phyloP scores from a whole-genome alignment of 768 basidiomycete genomes.

The Jaapia argillacea region DNA sequence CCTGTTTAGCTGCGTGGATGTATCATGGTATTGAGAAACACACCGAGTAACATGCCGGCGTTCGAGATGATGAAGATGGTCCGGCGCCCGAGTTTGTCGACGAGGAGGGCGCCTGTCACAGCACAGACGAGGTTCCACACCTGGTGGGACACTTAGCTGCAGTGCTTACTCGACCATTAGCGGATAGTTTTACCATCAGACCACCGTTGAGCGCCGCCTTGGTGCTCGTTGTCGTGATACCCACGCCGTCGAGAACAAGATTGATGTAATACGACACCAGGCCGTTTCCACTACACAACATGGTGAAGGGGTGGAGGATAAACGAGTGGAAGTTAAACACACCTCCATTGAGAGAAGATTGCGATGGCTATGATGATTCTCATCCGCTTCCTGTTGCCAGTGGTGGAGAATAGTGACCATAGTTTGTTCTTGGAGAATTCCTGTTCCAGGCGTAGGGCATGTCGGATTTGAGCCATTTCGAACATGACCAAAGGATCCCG shows the following conservation, averaged over 20 bases:
- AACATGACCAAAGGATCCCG: constrained; percentile 44
- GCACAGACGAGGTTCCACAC: constrained; percentile 58
- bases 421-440: constrained; percentile 38
- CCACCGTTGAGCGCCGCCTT: constrained; percentile 55
- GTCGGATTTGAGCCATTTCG: constrained; percentile 57
- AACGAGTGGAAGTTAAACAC: constrained; percentile 5
- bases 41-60: constrained; percentile 34
- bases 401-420: constrained; percentile 45
- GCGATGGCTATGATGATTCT: constrained; percentile 56
- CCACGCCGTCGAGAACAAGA: constrained; percentile 54
- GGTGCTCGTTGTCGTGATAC: constrained; percentile 40
- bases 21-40: neutral
- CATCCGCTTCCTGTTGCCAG: constrained; percentile 63
- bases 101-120: constrained; percentile 46
- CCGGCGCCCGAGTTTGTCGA: constrained; percentile 61
- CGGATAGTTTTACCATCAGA: constrained; percentile 32
- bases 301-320: neutral
- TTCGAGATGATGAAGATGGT: constrained; percentile 60
- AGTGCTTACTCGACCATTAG: neutral
- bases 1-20: neutral
- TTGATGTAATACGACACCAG: constrained; percentile 70
- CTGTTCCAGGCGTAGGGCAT: constrained; percentile 55
- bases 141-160: constrained; percentile 18
- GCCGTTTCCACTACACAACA: constrained; percentile 57
- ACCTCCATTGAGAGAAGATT: constrained; percentile 72